These are phyloP conservation scores for Sarcodon sp. DNA, from an alignment of 768 basidiomycete genomes.

Conservation along the genomic window DNA sequence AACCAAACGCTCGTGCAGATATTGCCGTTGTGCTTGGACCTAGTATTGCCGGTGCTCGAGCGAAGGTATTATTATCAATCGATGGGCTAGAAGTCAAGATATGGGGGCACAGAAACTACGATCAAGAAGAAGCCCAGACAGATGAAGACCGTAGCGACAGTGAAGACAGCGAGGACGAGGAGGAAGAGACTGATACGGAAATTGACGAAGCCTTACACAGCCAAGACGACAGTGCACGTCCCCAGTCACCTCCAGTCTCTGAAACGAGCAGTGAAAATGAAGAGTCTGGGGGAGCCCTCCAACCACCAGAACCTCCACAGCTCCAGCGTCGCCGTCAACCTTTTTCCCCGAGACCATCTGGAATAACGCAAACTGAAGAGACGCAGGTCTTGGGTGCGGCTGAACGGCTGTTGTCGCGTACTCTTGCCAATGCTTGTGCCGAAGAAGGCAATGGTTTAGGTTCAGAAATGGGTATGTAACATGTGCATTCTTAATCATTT, in stretches of 20 bases:
- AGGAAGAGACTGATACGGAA: constrained; percentile 5
- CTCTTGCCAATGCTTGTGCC: constrained; percentile 28
- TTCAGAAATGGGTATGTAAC: constrained; percentile 24
- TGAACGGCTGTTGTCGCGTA: constrained; percentile 30
- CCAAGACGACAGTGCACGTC: not conserved
- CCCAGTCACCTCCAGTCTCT: no score
- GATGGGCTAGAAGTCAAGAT: constrained; percentile 46
- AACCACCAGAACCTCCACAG: not conserved
- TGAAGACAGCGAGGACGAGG: constrained; percentile 3
- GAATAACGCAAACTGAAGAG: not conserved
- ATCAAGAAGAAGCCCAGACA: not conserved
- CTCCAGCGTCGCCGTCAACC: not conserved
- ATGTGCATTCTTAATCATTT: not conserved
- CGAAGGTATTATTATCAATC: constrained; percentile 47
- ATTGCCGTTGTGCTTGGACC: constrained; percentile 58
- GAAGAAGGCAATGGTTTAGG: constrained; percentile 29
- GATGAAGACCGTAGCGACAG: not conserved
- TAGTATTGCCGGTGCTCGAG: constrained; percentile 44
- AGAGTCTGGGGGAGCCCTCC: not conserved
- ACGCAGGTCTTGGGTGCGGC: constrained; percentile 18
- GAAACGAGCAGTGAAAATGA: constrained; percentile 4
- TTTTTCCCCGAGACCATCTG: not conserved
- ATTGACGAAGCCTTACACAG: constrained; percentile 4
- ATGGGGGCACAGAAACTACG: constrained; percentile 12
- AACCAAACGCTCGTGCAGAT: constrained; percentile 24